A percentile compares a stretch with the other conserved stretches of the same genome.
These are phyloP conservation scores for Talaromyces sp. DNA, from an alignment of 2,329 filamentous ascomycete genomes.

Conservation along the genomic window DNA sequence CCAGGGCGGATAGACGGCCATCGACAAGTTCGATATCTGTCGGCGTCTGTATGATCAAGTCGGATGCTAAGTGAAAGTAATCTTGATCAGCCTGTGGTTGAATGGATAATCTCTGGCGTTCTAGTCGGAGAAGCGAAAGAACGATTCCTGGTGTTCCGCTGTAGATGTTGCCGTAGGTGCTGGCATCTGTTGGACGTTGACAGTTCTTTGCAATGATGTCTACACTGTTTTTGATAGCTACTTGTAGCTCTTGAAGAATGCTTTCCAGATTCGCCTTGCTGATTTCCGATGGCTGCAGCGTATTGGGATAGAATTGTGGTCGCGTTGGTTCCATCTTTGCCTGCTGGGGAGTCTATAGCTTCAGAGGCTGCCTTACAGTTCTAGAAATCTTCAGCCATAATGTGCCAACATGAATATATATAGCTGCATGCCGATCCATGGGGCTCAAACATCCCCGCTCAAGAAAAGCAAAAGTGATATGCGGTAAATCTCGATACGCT, in stretches of 20 bases:
- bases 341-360: not conserved
- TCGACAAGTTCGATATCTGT: conserved; percentile 24
- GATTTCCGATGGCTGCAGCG: conserved; percentile 23
- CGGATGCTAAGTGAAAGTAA: conserved; percentile 26
- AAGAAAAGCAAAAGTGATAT: not conserved
- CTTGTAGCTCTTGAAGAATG: conserved; percentile 29
- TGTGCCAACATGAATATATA: not conserved
- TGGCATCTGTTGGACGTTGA: conserved; percentile 24
- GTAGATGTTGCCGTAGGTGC: conserved; percentile 29
- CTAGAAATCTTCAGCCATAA: not conserved
- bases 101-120: conserved; percentile 32
- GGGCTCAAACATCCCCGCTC: not conserved
- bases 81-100: conserved; percentile 12
- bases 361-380: not conserved
- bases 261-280: conserved; percentile 20
- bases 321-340: conserved; percentile 11
- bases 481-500: not conserved
- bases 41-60: conserved; percentile 26
- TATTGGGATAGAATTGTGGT: conserved; percentile 29
- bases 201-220: conserved; percentile 26
- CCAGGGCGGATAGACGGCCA: conserved; percentile 33
- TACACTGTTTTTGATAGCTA: conserved; percentile 29
- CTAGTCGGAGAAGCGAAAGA: conserved; percentile 38
- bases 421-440: not conserved
- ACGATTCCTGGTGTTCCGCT: conserved; percentile 34